Base-by-base conservation (phyloP, 75 land plant genomes). In the Cunninghamia lanceolata region DNA sequence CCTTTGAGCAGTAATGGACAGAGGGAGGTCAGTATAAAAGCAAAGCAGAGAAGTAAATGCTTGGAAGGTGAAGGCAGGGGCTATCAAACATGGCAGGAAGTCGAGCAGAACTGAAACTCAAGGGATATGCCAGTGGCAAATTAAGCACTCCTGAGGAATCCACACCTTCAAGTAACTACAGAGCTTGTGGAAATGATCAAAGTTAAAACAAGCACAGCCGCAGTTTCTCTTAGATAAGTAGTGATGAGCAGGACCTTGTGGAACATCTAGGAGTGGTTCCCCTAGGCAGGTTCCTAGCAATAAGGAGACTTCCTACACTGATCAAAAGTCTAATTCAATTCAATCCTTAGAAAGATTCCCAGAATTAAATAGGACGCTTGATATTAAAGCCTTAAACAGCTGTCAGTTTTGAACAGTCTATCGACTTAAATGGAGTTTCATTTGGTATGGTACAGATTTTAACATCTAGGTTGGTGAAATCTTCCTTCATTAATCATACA, bases 61-160 rank as follows among this genome's bases (percentile, higher is more conserved):
- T 39, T 39, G 40, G 40, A 39, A 39, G 40, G 40, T 39, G 40
- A 3, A 47, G 52, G 52, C 11, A 11, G 52, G 3, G 52, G 52
- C 2, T 11, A 47, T 47, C 11, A 47, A 9, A 47, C 11, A 11
- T 11, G 52, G 11, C 52, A 47, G 52, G 9, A 47, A 11, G 11
- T 47, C 11, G 52, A 47, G 52, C 52, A 47, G 52, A 11, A 11
- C 9, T 47, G 80, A 84, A 85, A 43, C 86, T 87, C 76, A 38
- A 83, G 43, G 6, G 88, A 87, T 36, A 56, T n/a, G n/a, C 70
- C 74, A 85, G 45, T 39, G 85, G 77, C 56, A 90, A 87, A 40
- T 87, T 91, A 84, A 92, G 87, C 85, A 87, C 81, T 83, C 90
- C 90, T 34, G 88, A 88, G 81, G 81, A 90, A 42, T 88, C 91